Conservation (phyloP, 305 asterid genomes). For the Fraxinus sp. region DNA sequence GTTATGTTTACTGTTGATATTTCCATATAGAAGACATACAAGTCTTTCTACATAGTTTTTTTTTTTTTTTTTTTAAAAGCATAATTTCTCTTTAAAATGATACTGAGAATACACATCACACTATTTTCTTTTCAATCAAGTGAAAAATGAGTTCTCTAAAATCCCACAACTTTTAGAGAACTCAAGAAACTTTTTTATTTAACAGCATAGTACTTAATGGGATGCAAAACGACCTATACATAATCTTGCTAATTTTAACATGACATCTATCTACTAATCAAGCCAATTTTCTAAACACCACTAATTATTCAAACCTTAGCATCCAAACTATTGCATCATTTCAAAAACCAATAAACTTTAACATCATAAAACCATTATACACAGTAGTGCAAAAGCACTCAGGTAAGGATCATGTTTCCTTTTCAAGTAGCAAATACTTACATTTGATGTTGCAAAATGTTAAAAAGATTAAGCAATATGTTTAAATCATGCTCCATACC, state of each 20-base stretch:
- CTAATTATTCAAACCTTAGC: not conserved
- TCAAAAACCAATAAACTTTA: not conserved
- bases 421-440: not conserved
- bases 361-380: not conserved
- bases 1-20: not conserved
- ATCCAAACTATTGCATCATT: not conserved
- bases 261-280: not conserved
- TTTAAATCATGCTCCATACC: not conserved
- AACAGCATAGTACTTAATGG: not conserved
- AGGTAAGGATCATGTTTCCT: not conserved
- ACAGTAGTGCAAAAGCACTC: not conserved
- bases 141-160: not conserved
- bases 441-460: not conserved
- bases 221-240: not conserved
- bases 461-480: not conserved
- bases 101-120: not conserved
- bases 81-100: not conserved
- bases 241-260: not conserved
- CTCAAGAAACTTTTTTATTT: not conserved
- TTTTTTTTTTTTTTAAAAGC: not conserved
- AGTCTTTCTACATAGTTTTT: not conserved
- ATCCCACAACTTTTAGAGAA: not conserved
- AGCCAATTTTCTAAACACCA: not conserved
- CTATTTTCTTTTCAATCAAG: not conserved
- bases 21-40: not conserved